Conservation (phyloP, 2,329 filamentous ascomycete species). For the Fusarium pseudograminearum region DNA sequence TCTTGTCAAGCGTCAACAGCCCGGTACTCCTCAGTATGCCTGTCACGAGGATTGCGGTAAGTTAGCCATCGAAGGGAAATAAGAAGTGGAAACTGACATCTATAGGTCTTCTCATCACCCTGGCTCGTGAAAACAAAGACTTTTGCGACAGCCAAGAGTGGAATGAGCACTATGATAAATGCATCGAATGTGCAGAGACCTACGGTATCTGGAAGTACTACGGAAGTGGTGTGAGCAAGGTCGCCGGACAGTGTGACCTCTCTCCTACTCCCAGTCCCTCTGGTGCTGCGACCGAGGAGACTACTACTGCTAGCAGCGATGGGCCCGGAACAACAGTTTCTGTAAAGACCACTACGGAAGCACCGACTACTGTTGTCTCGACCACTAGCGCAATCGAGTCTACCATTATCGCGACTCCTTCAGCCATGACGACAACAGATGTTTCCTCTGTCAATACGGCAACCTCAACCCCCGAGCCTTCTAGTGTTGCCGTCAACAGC, state of each 20-base stretch:
- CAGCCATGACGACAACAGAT: not conserved
- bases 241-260: slow-evolving; percentile 49
- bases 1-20: slow-evolving; percentile 57
- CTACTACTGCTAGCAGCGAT: not conserved
- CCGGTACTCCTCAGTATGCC: slow-evolving; percentile 58
- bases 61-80: too few species aligned
- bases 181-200: slow-evolving; percentile 58
- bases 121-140: slow-evolving; percentile 47
- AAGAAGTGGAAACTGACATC: not conserved
- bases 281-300: slow-evolving; percentile 8
- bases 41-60: slow-evolving; percentile 62
- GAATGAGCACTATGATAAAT: slow-evolving; percentile 55
- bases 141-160: slow-evolving; percentile 57
- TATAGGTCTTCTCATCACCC: slow-evolving; percentile 49
- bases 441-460: not conserved
- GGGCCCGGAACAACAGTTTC: not conserved
- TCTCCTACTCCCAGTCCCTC: slow-evolving; percentile 36
- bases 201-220: slow-evolving; percentile 61
- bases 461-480: slow-evolving; percentile 17
- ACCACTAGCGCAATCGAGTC: not conserved
- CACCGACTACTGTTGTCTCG: not conserved
- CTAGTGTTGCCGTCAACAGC: slow-evolving; percentile 12
- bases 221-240: slow-evolving; percentile 51
- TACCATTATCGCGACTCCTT: not conserved
- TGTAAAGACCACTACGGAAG: not conserved